A percentile compares a stretch with the other conserved stretches of the same genome.
Evolutionary conservation across 257 asterid species (phyloP).

Genomic region (Solanum etuberosum): DNA sequence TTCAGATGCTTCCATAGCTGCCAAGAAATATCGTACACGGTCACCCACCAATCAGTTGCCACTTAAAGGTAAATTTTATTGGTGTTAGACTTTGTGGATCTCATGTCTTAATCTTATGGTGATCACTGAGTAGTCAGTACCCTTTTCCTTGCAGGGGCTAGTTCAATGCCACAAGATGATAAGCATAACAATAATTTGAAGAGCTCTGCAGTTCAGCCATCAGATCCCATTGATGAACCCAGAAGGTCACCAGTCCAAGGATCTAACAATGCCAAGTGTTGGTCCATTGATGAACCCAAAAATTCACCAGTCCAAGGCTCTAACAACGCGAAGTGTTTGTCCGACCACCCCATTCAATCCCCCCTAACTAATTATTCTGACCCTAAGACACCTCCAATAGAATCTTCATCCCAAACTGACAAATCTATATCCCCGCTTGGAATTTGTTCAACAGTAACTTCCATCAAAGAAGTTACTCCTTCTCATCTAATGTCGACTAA

Average conservation of each 20-base stretch:
- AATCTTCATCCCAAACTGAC: constrained; percentile 51
- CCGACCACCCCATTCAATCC: constrained; percentile 45
- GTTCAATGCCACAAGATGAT: constrained; percentile 13
- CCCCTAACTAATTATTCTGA: constrained; percentile 41
- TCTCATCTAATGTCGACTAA: constrained; percentile 51
- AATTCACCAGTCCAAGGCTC: constrained; percentile 41
- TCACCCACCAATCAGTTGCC: constrained; percentile 12
- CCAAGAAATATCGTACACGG: constrained; percentile 46
- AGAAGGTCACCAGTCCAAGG: constrained; percentile 34
- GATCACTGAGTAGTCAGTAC: neutral
- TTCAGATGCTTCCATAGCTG: constrained; percentile 11
- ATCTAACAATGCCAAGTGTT: constrained; percentile 55
- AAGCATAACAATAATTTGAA: constrained; percentile 8
- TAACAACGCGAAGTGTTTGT: constrained; percentile 56
- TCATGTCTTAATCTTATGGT: neutral
- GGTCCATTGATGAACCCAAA: constrained; percentile 20
- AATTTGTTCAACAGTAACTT: constrained; percentile 30
- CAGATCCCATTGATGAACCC: constrained; percentile 6
- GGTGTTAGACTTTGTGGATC: neutral
- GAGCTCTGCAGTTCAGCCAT: constrained; percentile 15
- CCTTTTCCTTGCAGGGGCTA: constrained; percentile 23
- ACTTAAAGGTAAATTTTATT: constrained; percentile 29
- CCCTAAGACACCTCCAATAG: constrained; percentile 71
- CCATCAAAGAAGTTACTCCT: constrained; percentile 30
- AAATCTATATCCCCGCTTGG: constrained; percentile 39